Percentiles rank a stretch among this genome's conserved stretches.
These are phyloP conservation scores for Penicillium sp. DNA, from an alignment of 2,329 filamentous ascomycete species.

Conservation along the genomic window DNA sequence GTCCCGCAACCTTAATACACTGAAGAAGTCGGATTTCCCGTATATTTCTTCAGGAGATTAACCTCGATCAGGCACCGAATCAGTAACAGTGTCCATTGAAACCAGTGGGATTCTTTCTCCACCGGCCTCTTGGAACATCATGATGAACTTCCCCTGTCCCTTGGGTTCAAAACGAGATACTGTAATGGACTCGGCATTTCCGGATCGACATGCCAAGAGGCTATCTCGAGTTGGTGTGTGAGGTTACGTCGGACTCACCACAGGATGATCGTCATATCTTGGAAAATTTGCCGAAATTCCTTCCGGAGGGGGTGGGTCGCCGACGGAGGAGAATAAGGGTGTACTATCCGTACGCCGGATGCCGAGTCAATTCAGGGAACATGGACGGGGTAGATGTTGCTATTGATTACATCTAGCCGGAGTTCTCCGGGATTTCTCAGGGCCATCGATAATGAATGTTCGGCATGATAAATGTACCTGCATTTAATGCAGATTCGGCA, in stretches of 20 bases:
- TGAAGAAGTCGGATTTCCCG: not conserved
- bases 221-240: not conserved
- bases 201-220: not conserved
- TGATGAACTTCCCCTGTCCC: not conserved
- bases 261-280: not conserved
- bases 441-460: not conserved
- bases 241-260: not conserved
- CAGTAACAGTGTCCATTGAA: not conserved
- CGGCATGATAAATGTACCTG: not conserved
- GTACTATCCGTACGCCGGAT: not conserved
- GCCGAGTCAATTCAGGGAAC: not conserved
- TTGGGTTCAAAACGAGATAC: not conserved
- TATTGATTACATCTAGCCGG: not conserved
- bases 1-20: not conserved
- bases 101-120: not conserved
- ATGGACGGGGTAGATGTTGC: not conserved
- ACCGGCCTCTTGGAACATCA: not conserved
- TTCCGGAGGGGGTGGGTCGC: not conserved
- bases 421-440: not conserved
- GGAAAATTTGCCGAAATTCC: not conserved
- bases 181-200: not conserved
- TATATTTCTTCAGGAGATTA: not conserved
- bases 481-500: not conserved
- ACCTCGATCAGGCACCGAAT: not conserved
- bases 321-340: not conserved